A percentile compares a stretch with the other conserved stretches of the same genome.
Conservation (phyloP, 805 yeast genomes). For the Lachancea dasiensis region DNA sequence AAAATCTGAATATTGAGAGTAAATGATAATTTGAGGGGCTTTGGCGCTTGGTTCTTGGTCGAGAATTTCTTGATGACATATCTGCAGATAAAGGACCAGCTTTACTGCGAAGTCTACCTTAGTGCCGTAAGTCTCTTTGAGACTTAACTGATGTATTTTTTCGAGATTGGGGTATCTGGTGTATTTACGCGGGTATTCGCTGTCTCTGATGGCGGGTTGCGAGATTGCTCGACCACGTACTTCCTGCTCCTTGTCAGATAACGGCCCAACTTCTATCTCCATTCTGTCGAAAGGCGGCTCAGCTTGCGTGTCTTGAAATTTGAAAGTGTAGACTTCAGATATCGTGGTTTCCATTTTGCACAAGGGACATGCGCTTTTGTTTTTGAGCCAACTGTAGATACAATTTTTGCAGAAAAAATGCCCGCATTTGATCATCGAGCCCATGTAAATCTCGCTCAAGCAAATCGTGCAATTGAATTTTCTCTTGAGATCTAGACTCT, state of each 20-base stretch:
- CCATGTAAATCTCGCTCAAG: slow-evolving; percentile 59
- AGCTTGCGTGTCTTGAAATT: slow-evolving; percentile 33
- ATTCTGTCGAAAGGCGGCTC: slow-evolving; percentile 10
- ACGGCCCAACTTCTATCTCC: not conserved
- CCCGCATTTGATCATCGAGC: slow-evolving; percentile 85
- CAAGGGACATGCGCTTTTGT: slow-evolving; percentile 64
- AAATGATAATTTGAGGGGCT: slow-evolving; percentile 72
- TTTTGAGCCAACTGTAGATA: slow-evolving; percentile 63
- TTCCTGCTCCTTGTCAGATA: not conserved
- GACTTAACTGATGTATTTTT: slow-evolving; percentile 40
- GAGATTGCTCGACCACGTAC: not conserved
- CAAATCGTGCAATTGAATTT: slow-evolving; percentile 67
- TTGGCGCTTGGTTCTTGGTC: slow-evolving; percentile 22
- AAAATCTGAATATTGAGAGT: slow-evolving; percentile 85
- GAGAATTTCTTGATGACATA: slow-evolving; percentile 37
- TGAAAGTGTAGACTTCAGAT: slow-evolving; percentile 62
- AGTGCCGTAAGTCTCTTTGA: slow-evolving; percentile 62
- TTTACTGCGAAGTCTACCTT: slow-evolving; percentile 79
- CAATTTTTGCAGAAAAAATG: slow-evolving; percentile 87
- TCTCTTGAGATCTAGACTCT: slow-evolving; percentile 28
- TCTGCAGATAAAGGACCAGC: slow-evolving; percentile 59
- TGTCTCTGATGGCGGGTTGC: not conserved
- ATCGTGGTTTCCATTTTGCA: slow-evolving; percentile 54
- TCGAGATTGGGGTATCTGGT: slow-evolving; percentile 29
- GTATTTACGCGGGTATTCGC: slow-evolving; percentile 14